Evolutionary conservation across 2,329 filamentous ascomycete species (phyloP).

Genomic region (Colletotrichum noveboracense): DNA sequence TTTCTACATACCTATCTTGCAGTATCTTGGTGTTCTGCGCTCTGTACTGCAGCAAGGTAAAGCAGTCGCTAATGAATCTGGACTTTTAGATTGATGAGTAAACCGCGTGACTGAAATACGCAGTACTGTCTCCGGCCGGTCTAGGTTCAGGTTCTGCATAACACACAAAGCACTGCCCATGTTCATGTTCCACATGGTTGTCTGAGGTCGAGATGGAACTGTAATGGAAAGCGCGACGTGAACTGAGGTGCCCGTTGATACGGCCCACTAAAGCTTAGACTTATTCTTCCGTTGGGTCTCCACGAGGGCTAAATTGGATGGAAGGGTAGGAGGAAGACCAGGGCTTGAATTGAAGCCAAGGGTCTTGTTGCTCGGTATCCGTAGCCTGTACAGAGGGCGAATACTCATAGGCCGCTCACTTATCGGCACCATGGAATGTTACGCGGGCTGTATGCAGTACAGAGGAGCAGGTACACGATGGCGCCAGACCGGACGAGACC

Average conservation of each 20-base stretch:
- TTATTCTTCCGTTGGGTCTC: neutral
- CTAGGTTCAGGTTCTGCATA: neutral
- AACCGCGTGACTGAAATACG: neutral
- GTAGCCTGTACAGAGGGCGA: neutral
- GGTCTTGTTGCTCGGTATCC: neutral
- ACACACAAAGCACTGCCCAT: neutral
- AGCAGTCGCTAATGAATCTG: neutral
- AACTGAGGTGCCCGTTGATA: neutral
- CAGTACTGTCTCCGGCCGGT: neutral
- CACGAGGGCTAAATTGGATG: constrained; percentile 7
- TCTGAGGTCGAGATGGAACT: neutral
- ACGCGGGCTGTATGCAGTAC: neutral
- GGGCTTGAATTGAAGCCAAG: neutral
- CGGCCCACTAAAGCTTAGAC: constrained; percentile 16
- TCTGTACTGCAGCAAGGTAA: neutral
- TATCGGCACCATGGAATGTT: neutral
- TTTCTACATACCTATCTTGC: neutral
- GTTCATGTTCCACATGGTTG: neutral
- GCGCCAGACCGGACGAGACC: neutral
- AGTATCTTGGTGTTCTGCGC: neutral
- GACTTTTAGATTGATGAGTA: neutral
- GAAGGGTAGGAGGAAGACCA: neutral
- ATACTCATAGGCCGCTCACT: neutral
- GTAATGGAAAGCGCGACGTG: neutral
- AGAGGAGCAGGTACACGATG: neutral